Percentiles rank a stretch among this genome's conserved stretches.
Evolutionary conservation across 345 rosid species (phyloP).

Genomic region (Eutrema yunnanense): DNA sequence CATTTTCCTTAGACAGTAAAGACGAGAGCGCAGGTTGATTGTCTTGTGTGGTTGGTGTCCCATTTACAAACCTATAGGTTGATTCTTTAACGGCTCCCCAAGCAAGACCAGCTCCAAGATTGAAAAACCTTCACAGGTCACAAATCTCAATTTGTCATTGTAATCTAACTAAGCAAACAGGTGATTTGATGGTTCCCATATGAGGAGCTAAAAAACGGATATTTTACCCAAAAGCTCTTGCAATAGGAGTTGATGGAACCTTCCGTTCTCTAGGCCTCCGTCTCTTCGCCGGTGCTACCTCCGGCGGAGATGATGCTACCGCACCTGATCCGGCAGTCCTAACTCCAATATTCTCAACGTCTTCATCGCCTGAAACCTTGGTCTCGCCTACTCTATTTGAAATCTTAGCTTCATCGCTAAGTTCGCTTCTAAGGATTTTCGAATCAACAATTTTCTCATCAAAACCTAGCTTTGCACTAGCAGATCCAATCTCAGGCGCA

Average conservation of each 20-base stretch:
- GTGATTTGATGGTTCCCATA: no score
- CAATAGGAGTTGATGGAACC: conserved; percentile 86
- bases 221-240: conserved; percentile 82
- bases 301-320: conserved; percentile 5
- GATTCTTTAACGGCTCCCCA: conserved; percentile 97
- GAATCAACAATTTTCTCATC: conserved; percentile 20
- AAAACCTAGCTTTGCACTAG: not conserved
- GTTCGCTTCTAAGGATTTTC: not conserved
- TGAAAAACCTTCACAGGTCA: conserved; percentile 79
- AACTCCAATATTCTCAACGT: conserved; percentile 3
- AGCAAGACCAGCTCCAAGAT: conserved; percentile 96
- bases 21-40: conserved; percentile 69
- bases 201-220: not conserved
- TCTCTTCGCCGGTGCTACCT: conserved; percentile 40
- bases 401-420: conserved; percentile 7
- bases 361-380: conserved; percentile 15
- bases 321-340: conserved; percentile 10
- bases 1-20: conserved; percentile 72
- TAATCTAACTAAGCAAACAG: not conserved
- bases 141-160: not conserved
- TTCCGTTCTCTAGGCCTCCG: conserved; percentile 79
- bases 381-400: conserved; percentile 20
- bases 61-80: conserved; percentile 70
- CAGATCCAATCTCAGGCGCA: conserved; percentile 17
- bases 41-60: conserved; percentile 46